Percentiles rank a stretch among this genome's conserved stretches.
These are phyloP conservation scores for Aphanocladium album DNA, from an alignment of 2,329 filamentous ascomycete species.

Conservation along the genomic window DNA sequence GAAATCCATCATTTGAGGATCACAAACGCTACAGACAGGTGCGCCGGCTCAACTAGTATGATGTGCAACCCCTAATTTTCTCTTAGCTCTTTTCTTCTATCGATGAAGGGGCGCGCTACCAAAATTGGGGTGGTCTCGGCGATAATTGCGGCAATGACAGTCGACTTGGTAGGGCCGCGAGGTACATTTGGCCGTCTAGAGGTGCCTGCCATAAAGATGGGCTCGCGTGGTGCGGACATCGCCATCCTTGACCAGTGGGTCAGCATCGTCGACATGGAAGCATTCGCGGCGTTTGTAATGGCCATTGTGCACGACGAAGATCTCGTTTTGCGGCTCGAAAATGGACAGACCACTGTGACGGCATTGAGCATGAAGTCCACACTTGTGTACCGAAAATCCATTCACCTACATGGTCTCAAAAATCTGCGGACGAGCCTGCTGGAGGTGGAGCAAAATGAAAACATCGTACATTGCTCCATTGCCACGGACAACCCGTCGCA, in stretches of 20 bases:
- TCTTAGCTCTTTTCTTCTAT: slow-evolving; percentile 3
- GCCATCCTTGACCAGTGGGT: slow-evolving; percentile 3
- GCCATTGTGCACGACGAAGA: slow-evolving; percentile 4
- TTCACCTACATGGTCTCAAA: slow-evolving; percentile 4
- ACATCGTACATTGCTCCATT: neutral
- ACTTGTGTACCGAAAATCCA: slow-evolving; percentile 3
- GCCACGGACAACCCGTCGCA: slow-evolving; percentile 4
- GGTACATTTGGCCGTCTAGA: slow-evolving; percentile 7
- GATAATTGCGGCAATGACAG: slow-evolving; percentile 7
- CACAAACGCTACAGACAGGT: slow-evolving; percentile 5
- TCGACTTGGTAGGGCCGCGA: slow-evolving; percentile 5
- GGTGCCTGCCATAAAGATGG: slow-evolving; percentile 11
- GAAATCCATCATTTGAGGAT: slow-evolving; percentile 3
- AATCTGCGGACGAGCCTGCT: neutral
- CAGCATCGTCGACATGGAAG: slow-evolving; percentile 3
- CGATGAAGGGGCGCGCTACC: slow-evolving; percentile 4
- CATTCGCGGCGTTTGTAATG: slow-evolving; percentile 3
- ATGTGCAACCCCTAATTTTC: neutral
- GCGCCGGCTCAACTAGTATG: neutral
- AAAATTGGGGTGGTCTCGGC: slow-evolving; percentile 7
- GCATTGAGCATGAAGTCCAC: slow-evolving; percentile 7
- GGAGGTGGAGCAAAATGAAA: neutral
- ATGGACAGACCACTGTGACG: slow-evolving; percentile 4
- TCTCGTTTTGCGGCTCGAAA: slow-evolving; percentile 2
- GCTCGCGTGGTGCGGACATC: slow-evolving; percentile 6